phyloP scores from a whole-genome alignment of 1,284 basidiomycete species.

The Papiliotrema laurentii region DNA sequence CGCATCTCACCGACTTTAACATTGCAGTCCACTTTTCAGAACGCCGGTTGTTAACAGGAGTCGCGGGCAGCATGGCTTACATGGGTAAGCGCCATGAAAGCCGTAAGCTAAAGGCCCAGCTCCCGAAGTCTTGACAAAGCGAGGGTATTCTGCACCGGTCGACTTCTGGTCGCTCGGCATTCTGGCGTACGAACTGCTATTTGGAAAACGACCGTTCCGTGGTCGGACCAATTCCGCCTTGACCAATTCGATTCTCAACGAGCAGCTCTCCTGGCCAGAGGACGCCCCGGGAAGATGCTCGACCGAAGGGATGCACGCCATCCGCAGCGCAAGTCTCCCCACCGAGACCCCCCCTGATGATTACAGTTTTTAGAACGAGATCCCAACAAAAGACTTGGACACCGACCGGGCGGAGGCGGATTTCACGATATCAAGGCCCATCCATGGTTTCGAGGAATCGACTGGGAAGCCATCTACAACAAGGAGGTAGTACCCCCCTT shows the following conservation, averaged over 20 bases:
- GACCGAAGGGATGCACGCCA: conserved; percentile 44
- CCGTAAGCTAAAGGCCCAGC: conserved; percentile 51
- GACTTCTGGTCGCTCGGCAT: conserved; percentile 98
- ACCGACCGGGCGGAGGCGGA: conserved; percentile 70
- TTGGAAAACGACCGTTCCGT: conserved; percentile 84
- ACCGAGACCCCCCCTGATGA: conserved; percentile 1
- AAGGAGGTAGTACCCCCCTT: conserved; percentile 83
- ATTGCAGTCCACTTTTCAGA: conserved; percentile 96
- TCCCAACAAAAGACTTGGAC: conserved; percentile 72
- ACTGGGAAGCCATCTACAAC: conserved; percentile 77
- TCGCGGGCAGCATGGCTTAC: conserved; percentile 97
- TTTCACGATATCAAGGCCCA: conserved; percentile 72
- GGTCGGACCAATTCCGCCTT: conserved; percentile 86
- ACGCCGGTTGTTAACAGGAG: conserved; percentile 70
- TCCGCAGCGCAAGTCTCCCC: conserved; percentile 35
- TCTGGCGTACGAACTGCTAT: conserved; percentile 80
- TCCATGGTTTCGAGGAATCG: conserved; percentile 78
- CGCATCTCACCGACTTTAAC: conserved; percentile 97
- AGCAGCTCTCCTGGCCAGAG: conserved; percentile 47
- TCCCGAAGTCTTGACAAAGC: conserved; percentile 74
- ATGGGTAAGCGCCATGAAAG: conserved; percentile 57
- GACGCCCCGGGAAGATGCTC: conserved; percentile 43
- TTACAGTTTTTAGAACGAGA: conserved; percentile 79
- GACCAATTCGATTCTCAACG: conserved; percentile 74
- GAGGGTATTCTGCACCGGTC: conserved; percentile 75